Evolutionary conservation across 2,329 filamentous ascomycete species (phyloP).

Genomic region (Xylaria hypoxylon): DNA sequence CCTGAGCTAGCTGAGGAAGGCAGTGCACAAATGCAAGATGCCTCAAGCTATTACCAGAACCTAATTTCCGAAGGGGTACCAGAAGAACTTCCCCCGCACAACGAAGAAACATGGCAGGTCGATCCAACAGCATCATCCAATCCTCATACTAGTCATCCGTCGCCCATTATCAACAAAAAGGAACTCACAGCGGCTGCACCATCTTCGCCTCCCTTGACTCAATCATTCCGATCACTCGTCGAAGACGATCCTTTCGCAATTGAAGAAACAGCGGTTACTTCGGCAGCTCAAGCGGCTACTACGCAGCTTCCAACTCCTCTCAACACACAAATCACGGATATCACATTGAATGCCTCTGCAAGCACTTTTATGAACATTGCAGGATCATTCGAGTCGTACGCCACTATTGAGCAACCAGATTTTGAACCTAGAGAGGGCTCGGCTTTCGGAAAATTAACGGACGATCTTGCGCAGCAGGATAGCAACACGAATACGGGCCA

Average conservation of each 20-base stretch:
- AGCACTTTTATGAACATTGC: slow-evolving; percentile 32
- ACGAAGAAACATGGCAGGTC: slow-evolving; percentile 27
- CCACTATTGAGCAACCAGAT: slow-evolving; percentile 16
- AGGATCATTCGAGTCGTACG: slow-evolving; percentile 31
- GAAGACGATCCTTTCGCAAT: slow-evolving; percentile 8
- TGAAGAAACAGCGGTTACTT: slow-evolving; percentile 27
- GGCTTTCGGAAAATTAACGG: not conserved
- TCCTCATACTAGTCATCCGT: slow-evolving; percentile 41
- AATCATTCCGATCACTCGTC: slow-evolving; percentile 39
- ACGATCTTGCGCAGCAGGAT: slow-evolving; percentile 13
- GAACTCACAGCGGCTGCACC: slow-evolving; percentile 51
- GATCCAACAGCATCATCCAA: slow-evolving; percentile 33
- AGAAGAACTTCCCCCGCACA: not conserved
- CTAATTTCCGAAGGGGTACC: not conserved
- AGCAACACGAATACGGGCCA: not conserved
- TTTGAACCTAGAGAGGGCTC: not conserved
- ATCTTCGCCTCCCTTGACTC: slow-evolving; percentile 46
- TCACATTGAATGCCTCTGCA: slow-evolving; percentile 8
- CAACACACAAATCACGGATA: slow-evolving; percentile 41
- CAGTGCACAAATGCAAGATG: slow-evolving; percentile 7
- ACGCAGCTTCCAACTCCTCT: slow-evolving; percentile 45
- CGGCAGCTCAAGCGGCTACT: slow-evolving; percentile 22
- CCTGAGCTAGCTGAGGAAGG: slow-evolving; percentile 8
- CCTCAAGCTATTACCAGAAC: slow-evolving; percentile 6
- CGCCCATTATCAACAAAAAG: not conserved